Percentiles rank a stretch among this genome's conserved stretches.
Conservation (phyloP, 306 rosid genomes). For the Castanea sativa region DNA sequence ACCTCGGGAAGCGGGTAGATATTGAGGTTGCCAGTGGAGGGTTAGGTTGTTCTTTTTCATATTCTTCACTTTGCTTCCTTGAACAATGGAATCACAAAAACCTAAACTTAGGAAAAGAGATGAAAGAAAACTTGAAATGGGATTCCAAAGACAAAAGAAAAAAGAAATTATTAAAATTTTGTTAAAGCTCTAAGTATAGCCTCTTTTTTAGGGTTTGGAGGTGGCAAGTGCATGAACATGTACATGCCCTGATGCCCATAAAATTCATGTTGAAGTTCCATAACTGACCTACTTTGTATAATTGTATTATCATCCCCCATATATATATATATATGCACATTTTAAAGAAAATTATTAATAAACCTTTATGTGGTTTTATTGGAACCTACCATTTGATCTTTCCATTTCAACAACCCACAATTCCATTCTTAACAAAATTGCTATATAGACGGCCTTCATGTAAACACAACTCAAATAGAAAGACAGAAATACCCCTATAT, state of each 20-base stretch:
- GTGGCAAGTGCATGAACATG: slow-evolving; percentile 1
- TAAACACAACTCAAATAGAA: too few species aligned
- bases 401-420: too few species aligned
- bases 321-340: too few species aligned
- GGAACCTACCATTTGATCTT: too few species aligned
- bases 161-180: not conserved
- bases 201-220: slow-evolving; percentile 18
- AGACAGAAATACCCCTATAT: too few species aligned
- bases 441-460: too few species aligned
- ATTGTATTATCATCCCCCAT: not conserved
- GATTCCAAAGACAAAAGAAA: slow-evolving; percentile 19
- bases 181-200: not conserved
- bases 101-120: slow-evolving; percentile 26
- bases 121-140: slow-evolving; percentile 25
- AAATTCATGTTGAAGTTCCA: not conserved
- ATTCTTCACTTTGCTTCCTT: slow-evolving; percentile 38
- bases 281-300: not conserved
- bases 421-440: too few species aligned
- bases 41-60: slow-evolving; percentile 26
- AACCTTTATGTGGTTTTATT: too few species aligned
- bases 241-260: not conserved
- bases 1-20: slow-evolving; percentile 53
- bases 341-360: too few species aligned
- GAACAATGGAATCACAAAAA: slow-evolving; percentile 41
- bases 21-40: slow-evolving; percentile 18